Evolutionary conservation across 805 yeast genomes (phyloP), one percentile per base, ranked within the genome.

Genomic region (Lipomyces lipofer): DNA sequence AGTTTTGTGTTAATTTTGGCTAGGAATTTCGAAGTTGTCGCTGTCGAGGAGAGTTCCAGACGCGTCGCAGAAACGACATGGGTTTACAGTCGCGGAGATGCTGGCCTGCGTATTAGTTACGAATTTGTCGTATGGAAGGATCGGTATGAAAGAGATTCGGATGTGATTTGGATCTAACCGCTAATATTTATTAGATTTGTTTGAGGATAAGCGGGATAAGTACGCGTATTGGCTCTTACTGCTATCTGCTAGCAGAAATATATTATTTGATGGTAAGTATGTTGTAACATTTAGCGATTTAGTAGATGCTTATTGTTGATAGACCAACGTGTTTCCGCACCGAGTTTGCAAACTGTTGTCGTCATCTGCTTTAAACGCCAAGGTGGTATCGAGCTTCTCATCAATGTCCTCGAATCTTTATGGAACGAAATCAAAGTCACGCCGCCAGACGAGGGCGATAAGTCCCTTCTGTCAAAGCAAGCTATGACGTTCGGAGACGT

Each of bases 291-390:
- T 33, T 13, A n/a, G n/a, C n/a, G 8, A 13, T 10, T 4, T 13
- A n/a, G 15, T 6, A 15, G 38, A 10, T 35, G 17, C 38, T 54
- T 47, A 46, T 28, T 17, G 21, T 43, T 15, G 33, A 6, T 28
- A 54, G 60, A 54, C 30, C 56, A 47, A 42, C 52, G 62, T 6
- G 59, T 43, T 17, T 38, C 49, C 15, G 9, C 58, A 10, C 45
- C 58, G 9, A 47, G 43, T 32, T 17, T 58, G 12, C 58, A 52
- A 19, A 59, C 58, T 7, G 53, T 52, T 19, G 66, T 66, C 2
- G 65, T 66, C 43, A 63, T 66, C 15, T 60, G 63, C 51, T 69
- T 67, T 56, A 63, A 66, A 43, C 66, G 67, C 43, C 49, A 43
- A 15, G 65, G 67, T 15, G 72, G 72, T 2, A 42, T 69, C 22